Conservation (phyloP, 345 rosid genomes). For the Brassica rapa region DNA sequence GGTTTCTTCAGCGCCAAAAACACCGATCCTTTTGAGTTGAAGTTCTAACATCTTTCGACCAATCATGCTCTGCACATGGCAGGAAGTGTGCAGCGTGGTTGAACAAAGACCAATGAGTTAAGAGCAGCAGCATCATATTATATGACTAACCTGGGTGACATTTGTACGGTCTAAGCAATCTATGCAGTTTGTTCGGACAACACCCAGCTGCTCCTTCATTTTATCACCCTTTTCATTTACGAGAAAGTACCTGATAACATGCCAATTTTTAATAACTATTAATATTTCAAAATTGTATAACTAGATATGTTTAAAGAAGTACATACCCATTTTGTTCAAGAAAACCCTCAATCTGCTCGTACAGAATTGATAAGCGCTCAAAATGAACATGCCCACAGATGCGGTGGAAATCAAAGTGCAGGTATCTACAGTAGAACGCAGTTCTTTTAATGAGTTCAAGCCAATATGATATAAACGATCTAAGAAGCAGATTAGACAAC, state of each 20-base stretch:
- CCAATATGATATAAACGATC: neutral
- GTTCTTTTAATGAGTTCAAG: constrained; percentile 26
- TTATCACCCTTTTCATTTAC: constrained; percentile 90
- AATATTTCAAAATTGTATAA: constrained; percentile 8
- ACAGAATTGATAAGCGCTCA: constrained; percentile 94
- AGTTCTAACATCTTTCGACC: constrained; percentile 84
- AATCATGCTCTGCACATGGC: constrained; percentile 82
- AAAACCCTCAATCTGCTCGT: constrained; percentile 81
- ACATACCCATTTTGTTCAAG: constrained; percentile 85
- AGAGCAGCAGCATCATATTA: constrained; percentile 17
- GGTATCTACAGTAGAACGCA: constrained; percentile 58
- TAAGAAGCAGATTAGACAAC: constrained; percentile 33
- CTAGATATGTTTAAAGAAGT: constrained; percentile 3
- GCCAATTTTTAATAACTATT: neutral
- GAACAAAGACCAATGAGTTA: constrained; percentile 19
- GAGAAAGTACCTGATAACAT: constrained; percentile 67
- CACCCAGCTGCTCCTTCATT: constrained; percentile 90
- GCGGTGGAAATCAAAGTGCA: constrained; percentile 92
- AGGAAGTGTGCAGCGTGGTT: constrained; percentile 14
- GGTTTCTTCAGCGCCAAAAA: constrained; percentile 93
- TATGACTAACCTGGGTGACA: constrained; percentile 84
- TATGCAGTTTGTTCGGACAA: constrained; percentile 94
- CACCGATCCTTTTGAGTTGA: constrained; percentile 87
- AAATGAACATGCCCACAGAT: constrained; percentile 96
- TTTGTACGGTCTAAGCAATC: constrained; percentile 99